These are phyloP conservation scores for Corinectria fuckeliana DNA, from an alignment of 2,329 filamentous ascomycete genomes.

Conservation along the genomic window DNA sequence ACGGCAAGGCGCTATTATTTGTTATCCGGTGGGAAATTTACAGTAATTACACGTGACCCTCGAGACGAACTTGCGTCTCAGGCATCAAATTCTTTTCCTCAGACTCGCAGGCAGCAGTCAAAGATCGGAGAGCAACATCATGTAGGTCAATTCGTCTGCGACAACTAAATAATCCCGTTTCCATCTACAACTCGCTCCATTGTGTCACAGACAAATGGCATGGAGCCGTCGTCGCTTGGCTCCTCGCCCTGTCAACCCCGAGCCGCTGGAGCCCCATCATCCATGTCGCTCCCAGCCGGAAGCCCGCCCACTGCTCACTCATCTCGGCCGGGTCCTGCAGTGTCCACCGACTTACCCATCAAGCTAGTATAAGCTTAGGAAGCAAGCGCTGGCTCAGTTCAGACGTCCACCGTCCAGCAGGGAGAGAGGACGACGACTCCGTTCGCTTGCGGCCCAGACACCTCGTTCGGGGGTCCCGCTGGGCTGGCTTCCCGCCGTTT, in stretches of 20 bases:
- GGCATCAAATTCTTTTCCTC: neutral
- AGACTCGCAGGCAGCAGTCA: neutral
- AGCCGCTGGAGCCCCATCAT: neutral
- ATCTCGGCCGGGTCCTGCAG: neutral
- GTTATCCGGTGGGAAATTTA: too few species aligned
- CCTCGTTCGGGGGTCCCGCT: too few species aligned
- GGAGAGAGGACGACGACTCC: too few species aligned
- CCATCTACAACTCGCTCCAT: neutral
- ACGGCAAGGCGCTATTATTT: neutral
- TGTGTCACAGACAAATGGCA: too few species aligned
- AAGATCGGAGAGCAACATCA: neutral
- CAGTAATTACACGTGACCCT: neutral
- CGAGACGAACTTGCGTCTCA: too few species aligned
- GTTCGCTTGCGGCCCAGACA: too few species aligned
- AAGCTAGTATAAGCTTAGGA: slow-evolving; percentile 8
- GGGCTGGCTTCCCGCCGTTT: slow-evolving; percentile 3
- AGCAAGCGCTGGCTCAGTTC: neutral
- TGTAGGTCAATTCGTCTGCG: neutral
- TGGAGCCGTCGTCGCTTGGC: neutral
- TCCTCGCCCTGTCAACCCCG: neutral
- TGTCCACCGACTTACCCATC: slow-evolving; percentile 1
- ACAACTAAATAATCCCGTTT: neutral
- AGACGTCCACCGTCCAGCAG: neutral
- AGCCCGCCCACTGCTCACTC: neutral
- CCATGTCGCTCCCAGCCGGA: neutral